Percentiles rank a stretch among this genome's conserved stretches.
phyloP scores from a whole-genome alignment of 2,329 filamentous ascomycete genomes.

The Phialophora expanda region DNA sequence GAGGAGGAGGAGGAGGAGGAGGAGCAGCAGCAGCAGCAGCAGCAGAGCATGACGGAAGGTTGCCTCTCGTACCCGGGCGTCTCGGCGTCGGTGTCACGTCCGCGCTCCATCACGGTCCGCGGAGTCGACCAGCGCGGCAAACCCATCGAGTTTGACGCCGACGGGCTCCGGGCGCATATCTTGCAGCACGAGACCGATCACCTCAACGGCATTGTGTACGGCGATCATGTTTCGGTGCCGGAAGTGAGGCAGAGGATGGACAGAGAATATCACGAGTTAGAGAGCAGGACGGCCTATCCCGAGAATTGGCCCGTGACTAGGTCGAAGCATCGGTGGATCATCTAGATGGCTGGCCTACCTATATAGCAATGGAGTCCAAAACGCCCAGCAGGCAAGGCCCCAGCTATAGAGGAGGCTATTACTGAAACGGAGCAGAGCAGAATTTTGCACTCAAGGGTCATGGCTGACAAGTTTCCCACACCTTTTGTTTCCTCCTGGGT shows the following conservation, averaged over 20 bases:
- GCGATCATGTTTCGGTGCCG: conserved; percentile 2
- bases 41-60: conserved; percentile 5
- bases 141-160: conserved; percentile 6
- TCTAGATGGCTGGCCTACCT: not conserved
- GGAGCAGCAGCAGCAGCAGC: not conserved
- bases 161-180: not conserved
- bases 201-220: conserved; percentile 16
- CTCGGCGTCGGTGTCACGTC: not conserved
- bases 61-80: conserved; percentile 17
- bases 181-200: conserved; percentile 20
- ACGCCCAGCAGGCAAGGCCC: not conserved
- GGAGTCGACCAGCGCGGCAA: conserved; percentile 7
- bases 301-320: conserved; percentile 11
- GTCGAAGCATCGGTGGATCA: not conserved
- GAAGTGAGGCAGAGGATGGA: conserved; percentile 13
- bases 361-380: not conserved
- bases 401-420: not conserved
- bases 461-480: not conserved
- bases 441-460: not conserved
- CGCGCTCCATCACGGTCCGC: conserved; percentile 5
- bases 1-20: too few relatives aligned
- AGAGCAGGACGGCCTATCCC: not conserved
- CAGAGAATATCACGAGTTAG: conserved; percentile 1
- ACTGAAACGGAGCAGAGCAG: not conserved
- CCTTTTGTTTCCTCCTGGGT: not conserved